These are phyloP conservation scores for Cutaneotrichosporon mucoides DNA, from an alignment of 1,284 basidiomycete species.

Conservation along the genomic window DNA sequence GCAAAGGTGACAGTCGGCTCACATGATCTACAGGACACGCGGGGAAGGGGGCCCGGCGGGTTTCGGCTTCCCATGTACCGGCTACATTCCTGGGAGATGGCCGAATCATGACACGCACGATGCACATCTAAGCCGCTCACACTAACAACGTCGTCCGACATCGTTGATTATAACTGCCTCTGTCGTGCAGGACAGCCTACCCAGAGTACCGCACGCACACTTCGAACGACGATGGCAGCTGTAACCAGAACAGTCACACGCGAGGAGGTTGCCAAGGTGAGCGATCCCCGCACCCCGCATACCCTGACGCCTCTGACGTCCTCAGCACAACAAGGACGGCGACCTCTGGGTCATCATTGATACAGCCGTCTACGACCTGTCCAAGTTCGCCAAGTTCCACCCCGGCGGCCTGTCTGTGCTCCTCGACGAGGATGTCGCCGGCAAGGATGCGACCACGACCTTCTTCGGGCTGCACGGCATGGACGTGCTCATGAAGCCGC, in stretches of 20 bases:
- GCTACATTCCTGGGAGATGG: neutral
- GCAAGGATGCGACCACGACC: conserved; percentile 76
- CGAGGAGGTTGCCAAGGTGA: conserved; percentile 51
- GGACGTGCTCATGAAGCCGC: conserved; percentile 69
- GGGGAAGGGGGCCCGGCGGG: neutral
- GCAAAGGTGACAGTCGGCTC: no score
- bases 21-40: no score
- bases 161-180: no score
- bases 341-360: conserved; percentile 81
- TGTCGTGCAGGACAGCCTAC: no score
- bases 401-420: conserved; percentile 78
- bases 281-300: conserved; percentile 1
- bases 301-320: neutral
- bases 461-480: conserved; percentile 79
- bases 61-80: neutral
- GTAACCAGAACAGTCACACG: conserved; percentile 21
- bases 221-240: neutral
- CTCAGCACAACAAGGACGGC: conserved; percentile 68
- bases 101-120: neutral
- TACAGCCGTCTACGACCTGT: conserved; percentile 75
- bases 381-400: conserved; percentile 71
- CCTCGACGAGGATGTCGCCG: conserved; percentile 70
- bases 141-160: no score
- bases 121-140: neutral
- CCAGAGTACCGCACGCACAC: no score